These are phyloP conservation scores for Spathaspora passalidarum DNA, from an alignment of 805 yeast genomes.

Conservation along the genomic window DNA sequence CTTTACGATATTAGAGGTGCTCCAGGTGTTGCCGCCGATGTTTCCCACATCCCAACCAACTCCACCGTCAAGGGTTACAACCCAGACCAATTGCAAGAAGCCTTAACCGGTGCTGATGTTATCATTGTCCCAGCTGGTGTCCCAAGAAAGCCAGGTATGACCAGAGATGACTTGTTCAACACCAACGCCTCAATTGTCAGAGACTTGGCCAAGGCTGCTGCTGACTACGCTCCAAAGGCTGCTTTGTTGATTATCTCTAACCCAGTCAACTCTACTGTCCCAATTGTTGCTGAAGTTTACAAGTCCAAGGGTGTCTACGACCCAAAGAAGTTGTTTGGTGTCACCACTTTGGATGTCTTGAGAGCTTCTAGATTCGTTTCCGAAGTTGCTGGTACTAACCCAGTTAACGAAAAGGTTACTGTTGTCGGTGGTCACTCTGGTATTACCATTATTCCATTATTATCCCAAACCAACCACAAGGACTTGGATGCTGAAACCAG, in stretches of 20 bases:
- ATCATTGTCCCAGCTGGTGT: slow-evolving; percentile 97
- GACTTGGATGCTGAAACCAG: slow-evolving; percentile 40
- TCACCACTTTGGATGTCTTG: slow-evolving; percentile 88
- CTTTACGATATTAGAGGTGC: slow-evolving; percentile 89
- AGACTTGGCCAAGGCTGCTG: slow-evolving; percentile 84
- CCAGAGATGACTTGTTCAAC: slow-evolving; percentile 94
- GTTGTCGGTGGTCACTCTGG: slow-evolving; percentile 99
- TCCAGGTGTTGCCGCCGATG: slow-evolving; percentile 95
- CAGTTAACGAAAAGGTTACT: slow-evolving; percentile 70
- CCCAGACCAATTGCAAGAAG: slow-evolving; percentile 71
- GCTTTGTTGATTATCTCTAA: slow-evolving; percentile 79
- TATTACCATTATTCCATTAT: slow-evolving; percentile 89
- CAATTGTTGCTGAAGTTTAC: slow-evolving; percentile 91
- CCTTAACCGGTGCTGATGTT: slow-evolving; percentile 77
- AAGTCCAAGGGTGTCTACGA: slow-evolving; percentile 83
- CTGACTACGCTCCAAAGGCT: slow-evolving; percentile 82
- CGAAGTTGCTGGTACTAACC: slow-evolving; percentile 68
- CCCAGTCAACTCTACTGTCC: slow-evolving; percentile 97
- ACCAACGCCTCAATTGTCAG: slow-evolving; percentile 95
- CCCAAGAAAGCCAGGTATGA: slow-evolving; percentile 98
- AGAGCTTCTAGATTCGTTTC: slow-evolving; percentile 84
- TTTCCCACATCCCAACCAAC: slow-evolving; percentile 91
- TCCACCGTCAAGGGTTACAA: slow-evolving; percentile 85
- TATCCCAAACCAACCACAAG: slow-evolving; percentile 78
- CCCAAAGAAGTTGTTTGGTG: slow-evolving; percentile 92